These are phyloP conservation scores for Aspergillus sp. DNA, from an alignment of 2,329 filamentous ascomycete genomes.

Conservation along the genomic window DNA sequence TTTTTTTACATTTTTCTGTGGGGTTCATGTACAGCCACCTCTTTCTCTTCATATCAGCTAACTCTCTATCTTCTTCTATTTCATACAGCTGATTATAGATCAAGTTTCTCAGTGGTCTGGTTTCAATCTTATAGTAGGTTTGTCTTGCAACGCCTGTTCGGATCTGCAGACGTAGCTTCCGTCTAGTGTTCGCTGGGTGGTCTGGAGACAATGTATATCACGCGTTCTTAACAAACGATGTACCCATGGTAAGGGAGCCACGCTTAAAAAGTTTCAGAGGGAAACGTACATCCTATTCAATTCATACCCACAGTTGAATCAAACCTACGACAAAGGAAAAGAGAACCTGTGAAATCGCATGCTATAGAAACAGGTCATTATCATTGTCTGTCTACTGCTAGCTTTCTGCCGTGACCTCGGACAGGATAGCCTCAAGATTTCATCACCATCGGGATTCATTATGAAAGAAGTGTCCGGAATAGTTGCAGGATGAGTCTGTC, in stretches of 20 bases:
- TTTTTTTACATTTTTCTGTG: not conserved
- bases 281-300: no score
- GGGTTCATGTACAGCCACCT: not conserved
- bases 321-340: not conserved
- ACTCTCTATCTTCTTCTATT: not conserved
- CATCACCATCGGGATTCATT: constrained; percentile 7
- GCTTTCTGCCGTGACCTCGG: constrained; percentile 11
- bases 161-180: no score
- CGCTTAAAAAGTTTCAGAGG: no score
- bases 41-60: not conserved
- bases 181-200: no score
- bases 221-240: no score
- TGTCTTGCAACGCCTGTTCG: no score
- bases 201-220: no score
- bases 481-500: constrained; percentile 11
- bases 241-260: no score
- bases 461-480: constrained; percentile 9
- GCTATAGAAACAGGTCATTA: constrained; percentile 11
- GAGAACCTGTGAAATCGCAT: not conserved
- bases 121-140: no score
- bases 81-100: not conserved
- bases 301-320: no score
- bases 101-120: not conserved
- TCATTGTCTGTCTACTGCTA: constrained; percentile 16
- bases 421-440: constrained; percentile 9